phyloP scores from a whole-genome alignment of 805 yeast species.

The Maudiozyma serrabonitensis region DNA sequence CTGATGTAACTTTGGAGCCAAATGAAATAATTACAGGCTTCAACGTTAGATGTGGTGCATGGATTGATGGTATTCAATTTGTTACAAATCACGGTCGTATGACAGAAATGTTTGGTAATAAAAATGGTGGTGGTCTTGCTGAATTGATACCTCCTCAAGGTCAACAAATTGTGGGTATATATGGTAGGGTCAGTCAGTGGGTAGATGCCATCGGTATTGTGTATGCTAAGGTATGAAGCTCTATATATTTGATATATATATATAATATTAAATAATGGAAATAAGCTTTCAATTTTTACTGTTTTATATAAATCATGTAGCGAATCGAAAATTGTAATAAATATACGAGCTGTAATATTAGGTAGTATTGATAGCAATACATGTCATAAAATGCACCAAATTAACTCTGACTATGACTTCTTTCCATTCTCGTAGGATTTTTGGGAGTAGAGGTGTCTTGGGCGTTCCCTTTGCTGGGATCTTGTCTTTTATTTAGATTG shows the following conservation, averaged over 20 bases:
- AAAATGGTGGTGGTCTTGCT: slow-evolving; percentile 54
- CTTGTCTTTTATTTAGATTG: neutral
- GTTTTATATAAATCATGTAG: neutral
- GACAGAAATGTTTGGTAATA: slow-evolving; percentile 56
- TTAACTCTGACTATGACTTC: slow-evolving; percentile 14
- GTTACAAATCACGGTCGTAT: slow-evolving; percentile 47
- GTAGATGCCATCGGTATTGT: slow-evolving; percentile 62
- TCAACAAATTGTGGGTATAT: slow-evolving; percentile 53
- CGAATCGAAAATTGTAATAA: neutral
- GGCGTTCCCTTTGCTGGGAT: neutral
- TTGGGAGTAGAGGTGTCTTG: neutral
- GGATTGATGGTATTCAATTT: slow-evolving; percentile 84
- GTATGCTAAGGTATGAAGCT: slow-evolving; percentile 30
- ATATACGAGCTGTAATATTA: neutral
- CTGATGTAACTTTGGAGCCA: slow-evolving; percentile 44
- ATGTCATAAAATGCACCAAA: neutral
- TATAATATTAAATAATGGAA: neutral
- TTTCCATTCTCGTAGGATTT: slow-evolving; percentile 3
- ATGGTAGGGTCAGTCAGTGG: slow-evolving; percentile 65
- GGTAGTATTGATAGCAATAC: neutral
- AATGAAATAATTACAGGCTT: slow-evolving; percentile 58
- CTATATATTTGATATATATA: neutral
- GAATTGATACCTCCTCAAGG: slow-evolving; percentile 58
- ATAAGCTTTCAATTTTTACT: neutral
- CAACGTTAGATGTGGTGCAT: slow-evolving; percentile 62